phyloP scores from a whole-genome alignment of 1,139 yeast species.

The Arxiozyma bovina region DNA sequence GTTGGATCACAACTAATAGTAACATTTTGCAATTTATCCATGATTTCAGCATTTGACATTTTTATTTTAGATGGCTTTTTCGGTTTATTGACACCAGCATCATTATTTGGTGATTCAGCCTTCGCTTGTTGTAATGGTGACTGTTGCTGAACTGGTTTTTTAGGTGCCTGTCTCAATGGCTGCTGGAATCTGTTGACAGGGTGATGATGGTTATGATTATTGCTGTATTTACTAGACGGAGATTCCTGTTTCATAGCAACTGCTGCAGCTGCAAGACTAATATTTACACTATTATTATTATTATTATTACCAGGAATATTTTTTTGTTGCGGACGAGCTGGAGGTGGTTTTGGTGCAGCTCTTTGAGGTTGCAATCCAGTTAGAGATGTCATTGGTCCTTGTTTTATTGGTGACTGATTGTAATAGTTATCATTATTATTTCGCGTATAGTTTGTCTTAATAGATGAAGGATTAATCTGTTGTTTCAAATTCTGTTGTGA shows the following conservation, averaged over 20 bases:
- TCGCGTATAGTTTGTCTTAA: constrained; percentile 18
- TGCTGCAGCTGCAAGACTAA: constrained; percentile 23
- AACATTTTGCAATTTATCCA: constrained; percentile 75
- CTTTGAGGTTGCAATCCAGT: constrained; percentile 11
- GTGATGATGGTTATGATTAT: constrained; percentile 3
- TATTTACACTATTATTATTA: constrained; percentile 1
- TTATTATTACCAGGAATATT: constrained; percentile 10
- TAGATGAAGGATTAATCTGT: constrained; percentile 4
- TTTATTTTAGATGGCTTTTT: constrained; percentile 58
- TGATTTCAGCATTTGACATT: constrained; percentile 76
- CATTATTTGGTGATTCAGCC: constrained; percentile 24
- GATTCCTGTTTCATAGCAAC: constrained; percentile 14
- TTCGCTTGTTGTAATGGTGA: not conserved
- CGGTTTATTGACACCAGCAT: constrained; percentile 33
- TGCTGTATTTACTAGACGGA: not conserved
- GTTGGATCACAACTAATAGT: constrained; percentile 80
- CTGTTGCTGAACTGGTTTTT: constrained; percentile 16
- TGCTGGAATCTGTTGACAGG: constrained; percentile 17
- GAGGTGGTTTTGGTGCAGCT: constrained; percentile 17
- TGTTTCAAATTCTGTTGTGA: constrained; percentile 9
- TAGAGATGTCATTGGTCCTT: constrained; percentile 4
- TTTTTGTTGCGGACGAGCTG: constrained; percentile 13
- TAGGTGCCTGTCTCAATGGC: constrained; percentile 31
- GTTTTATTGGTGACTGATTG: constrained; percentile 11
- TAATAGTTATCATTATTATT: constrained; percentile 20